Conservation (phyloP, 192 early-diverging fungal genomes). For the Entomortierella chlamydospora region DNA sequence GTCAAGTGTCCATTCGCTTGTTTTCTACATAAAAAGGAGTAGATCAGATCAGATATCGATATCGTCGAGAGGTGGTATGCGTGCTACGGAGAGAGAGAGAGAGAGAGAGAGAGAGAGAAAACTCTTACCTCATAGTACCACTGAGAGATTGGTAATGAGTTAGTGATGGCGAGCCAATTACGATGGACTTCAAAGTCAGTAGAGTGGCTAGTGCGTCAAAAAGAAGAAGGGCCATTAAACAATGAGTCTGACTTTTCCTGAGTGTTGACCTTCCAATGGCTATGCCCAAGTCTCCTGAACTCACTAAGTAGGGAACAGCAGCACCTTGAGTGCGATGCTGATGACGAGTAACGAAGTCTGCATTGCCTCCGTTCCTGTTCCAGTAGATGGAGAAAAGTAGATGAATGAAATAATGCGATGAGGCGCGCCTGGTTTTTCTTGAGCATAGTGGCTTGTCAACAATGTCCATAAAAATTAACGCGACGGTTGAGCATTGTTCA, state of each 20-base stretch:
- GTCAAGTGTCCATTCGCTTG: slow-evolving; percentile 94
- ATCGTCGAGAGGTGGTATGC: too few species aligned
- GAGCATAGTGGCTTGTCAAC: background rate
- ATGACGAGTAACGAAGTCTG: slow-evolving; percentile 57
- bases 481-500: background rate
- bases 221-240: too few species aligned
- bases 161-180: slow-evolving; percentile 96
- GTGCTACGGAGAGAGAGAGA: too few species aligned
- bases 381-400: background rate
- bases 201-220: slow-evolving; percentile 68
- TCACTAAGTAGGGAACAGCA: slow-evolving; percentile 82
- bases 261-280: too few species aligned
- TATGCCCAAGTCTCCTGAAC: slow-evolving; percentile 37
- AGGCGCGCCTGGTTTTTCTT: background rate
- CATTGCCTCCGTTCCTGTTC: slow-evolving; percentile 28
- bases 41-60: background rate
- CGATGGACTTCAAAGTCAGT: slow-evolving; percentile 99
- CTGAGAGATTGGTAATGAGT: slow-evolving; percentile 76
- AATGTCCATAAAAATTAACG: background rate
- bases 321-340: slow-evolving; percentile 65
- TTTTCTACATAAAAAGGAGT: slow-evolving; percentile 61
- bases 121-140: slow-evolving; percentile 90
- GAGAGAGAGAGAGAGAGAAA: too few species aligned
- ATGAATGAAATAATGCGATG: background rate
- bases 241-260: too few species aligned